These are phyloP conservation scores for Magnaporthiopsis rhizophila DNA, from an alignment of 2,329 filamentous ascomycete species.

Conservation along the genomic window DNA sequence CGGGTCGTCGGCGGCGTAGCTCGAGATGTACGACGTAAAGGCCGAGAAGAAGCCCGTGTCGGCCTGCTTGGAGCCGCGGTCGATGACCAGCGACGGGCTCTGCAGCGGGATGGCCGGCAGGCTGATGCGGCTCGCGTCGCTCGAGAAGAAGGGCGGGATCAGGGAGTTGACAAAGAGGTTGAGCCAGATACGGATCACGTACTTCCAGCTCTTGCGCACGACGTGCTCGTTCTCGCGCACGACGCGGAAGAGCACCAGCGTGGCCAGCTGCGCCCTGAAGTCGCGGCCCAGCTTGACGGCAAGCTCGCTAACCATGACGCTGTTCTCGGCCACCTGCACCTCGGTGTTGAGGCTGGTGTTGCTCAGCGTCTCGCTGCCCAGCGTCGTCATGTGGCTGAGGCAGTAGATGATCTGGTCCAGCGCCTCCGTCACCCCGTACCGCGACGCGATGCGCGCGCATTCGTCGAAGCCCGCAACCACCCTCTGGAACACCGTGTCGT, in stretches of 20 bases:
- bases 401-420: slow-evolving; percentile 90
- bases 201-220: slow-evolving; percentile 68
- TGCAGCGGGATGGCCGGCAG: slow-evolving; percentile 82
- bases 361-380: slow-evolving; percentile 66
- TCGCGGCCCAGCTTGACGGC: slow-evolving; percentile 93
- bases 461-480: slow-evolving; percentile 95
- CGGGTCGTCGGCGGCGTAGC: slow-evolving; percentile 94
- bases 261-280: slow-evolving; percentile 87
- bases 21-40: slow-evolving; percentile 95
- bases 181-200: slow-evolving; percentile 86
- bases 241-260: slow-evolving; percentile 89
- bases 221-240: slow-evolving; percentile 76
- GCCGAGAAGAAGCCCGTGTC: slow-evolving; percentile 89
- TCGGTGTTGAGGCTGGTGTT: slow-evolving; percentile 91
- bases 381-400: slow-evolving; percentile 80
- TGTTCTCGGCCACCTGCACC: slow-evolving; percentile 83
- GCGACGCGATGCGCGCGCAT: slow-evolving; percentile 84
- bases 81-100: slow-evolving; percentile 84
- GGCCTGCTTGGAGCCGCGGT: slow-evolving; percentile 67
- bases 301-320: slow-evolving; percentile 97
- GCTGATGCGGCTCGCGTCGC: slow-evolving; percentile 55
- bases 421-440: slow-evolving; percentile 74
- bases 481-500: slow-evolving; percentile 88
- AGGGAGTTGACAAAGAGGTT: slow-evolving; percentile 96
- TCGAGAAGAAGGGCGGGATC: slow-evolving; percentile 68